Base-by-base conservation (phyloP, 345 rosid species). In the Erodium maritimum region DNA sequence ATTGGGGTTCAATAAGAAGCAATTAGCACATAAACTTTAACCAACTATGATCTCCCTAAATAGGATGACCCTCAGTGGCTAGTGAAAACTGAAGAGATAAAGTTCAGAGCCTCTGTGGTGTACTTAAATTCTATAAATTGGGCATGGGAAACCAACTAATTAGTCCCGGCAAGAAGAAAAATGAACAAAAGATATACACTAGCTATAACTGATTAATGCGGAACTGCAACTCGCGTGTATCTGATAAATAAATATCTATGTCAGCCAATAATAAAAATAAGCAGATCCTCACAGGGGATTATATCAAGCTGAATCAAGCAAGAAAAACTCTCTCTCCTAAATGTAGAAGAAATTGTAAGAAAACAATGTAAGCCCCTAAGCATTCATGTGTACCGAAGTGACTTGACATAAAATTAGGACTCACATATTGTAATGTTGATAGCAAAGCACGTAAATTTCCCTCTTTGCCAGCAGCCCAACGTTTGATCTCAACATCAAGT, bases 401-500 rank as follows among this genome's bases (percentile, higher is more conserved):
- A 42, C 48, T 42, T 3, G 48, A 14, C 1, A 42, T 11, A 42
- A 42, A 10, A 42, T 42, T 12, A 42, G 17, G 48, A 73, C 24
- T 42, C 61, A 78, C 82, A 71, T 78, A 69, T 72, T 78, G 82
- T 70, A 78, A 33, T 20, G 82, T 74, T 17, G 79, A 71, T 18
- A 78, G 69, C 59, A 78, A 61, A 66, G 77, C 77, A 16, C 82
- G 79, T 34, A 78, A 65, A 71, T 74, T 75, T 60, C 79, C 79
- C 58, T 78, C 77, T 66, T 74, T 78, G 45, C 79, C 79, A 17
- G 79, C 67, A 61, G 82, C 77, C 82, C 82, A 78, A 20, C 79
- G 77, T 75, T 61, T 72, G 64, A 78, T 78, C 75, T 78, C 79
- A 50, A 54, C 59, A 53, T 78, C 82, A 50, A 75, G 61, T 23